A percentile compares a stretch with the other conserved stretches of the same genome.
Conservation (phyloP, 2,329 filamentous ascomycete genomes). For the Coniochaeta hoffmannii region DNA sequence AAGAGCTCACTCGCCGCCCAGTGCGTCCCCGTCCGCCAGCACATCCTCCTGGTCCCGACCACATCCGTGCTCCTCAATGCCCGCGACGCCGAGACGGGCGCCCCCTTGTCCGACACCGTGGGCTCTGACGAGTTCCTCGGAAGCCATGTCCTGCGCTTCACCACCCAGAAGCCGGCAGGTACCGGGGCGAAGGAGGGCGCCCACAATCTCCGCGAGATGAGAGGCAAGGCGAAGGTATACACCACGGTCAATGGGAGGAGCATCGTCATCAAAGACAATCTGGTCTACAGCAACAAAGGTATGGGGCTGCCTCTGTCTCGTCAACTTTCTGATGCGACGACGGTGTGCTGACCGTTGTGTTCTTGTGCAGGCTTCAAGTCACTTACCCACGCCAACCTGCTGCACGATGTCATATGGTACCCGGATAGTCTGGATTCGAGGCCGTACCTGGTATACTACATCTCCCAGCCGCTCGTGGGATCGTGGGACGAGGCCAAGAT, state of each 20-base stretch:
- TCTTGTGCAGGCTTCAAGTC: slow-evolving; percentile 70
- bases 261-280: slow-evolving; percentile 87
- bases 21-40: slow-evolving; percentile 85
- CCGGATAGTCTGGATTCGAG: slow-evolving; percentile 81
- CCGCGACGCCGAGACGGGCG: slow-evolving; percentile 79
- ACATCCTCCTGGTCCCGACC: slow-evolving; percentile 87
- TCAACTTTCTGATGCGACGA: no score
- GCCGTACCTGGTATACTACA: slow-evolving; percentile 96
- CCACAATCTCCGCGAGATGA: slow-evolving; percentile 71
- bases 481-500: slow-evolving; percentile 71
- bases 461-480: slow-evolving; percentile 81
- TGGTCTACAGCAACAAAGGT: slow-evolving; percentile 96
- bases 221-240: slow-evolving; percentile 91
- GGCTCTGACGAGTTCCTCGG: slow-evolving; percentile 89
- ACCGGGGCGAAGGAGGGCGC: slow-evolving; percentile 48
- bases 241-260: slow-evolving; percentile 88
- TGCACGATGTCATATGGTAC: slow-evolving; percentile 81
- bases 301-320: slow-evolving; percentile 8
- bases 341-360: slow-evolving; percentile 2
- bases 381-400: slow-evolving; percentile 78
- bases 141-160: slow-evolving; percentile 91
- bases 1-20: slow-evolving; percentile 87
- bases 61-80: slow-evolving; percentile 86
- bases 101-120: slow-evolving; percentile 70
- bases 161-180: slow-evolving; percentile 40